Base-by-base conservation (phyloP, 306 rosid species). In the Lathyrus sativus region DNA sequence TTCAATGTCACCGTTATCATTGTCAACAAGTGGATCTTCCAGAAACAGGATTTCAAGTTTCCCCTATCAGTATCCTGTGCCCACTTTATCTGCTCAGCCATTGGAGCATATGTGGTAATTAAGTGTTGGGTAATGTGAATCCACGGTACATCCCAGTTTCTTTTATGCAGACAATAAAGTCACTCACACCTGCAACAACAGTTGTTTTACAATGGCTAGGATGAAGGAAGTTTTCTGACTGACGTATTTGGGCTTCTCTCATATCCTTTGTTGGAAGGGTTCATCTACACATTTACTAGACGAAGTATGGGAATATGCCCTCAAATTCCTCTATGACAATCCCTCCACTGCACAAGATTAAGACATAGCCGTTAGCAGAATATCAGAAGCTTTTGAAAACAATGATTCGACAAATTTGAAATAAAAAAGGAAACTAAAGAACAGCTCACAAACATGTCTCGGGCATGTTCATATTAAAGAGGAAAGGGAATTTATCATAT, bases 11-110 rank as follows among this genome's bases (percentile, higher is more conserved):
- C 95, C 35, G 95, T 92, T 1, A 89, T 92, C 68, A 89, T 92
- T 75, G 85, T 92, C 75, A 92, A 92, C 91, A 92, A 92, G 79
- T 92, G 98, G 98, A 92, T 92, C 96, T 92, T 92, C 67, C 98
- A 89, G 98, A 93, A 93, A 83, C 79, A 90, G 87, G 98, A 93
- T 78, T 93, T 93, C 75, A 93, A 90, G 91, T 93, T 93, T 78
- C 98, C 98, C 62, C 77, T 93, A 1, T 78, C 98, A 3, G 95
- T 93, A 15, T 93, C 98, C 3, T 82, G 91, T 59, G 79, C 90
- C 76, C 98, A 93, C 81, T 93, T 93, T 78, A 90, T 93, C 79
- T 88, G 96, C 86, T 93, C 98, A 37, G 75, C 98, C 41, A 70
- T 88, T 74, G 98, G 98, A 71, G 98, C 81, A 54, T 90, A 88